phyloP scores from a whole-genome alignment of 352 stramenopile genomes.

The Lagenidium sp. region DNA sequence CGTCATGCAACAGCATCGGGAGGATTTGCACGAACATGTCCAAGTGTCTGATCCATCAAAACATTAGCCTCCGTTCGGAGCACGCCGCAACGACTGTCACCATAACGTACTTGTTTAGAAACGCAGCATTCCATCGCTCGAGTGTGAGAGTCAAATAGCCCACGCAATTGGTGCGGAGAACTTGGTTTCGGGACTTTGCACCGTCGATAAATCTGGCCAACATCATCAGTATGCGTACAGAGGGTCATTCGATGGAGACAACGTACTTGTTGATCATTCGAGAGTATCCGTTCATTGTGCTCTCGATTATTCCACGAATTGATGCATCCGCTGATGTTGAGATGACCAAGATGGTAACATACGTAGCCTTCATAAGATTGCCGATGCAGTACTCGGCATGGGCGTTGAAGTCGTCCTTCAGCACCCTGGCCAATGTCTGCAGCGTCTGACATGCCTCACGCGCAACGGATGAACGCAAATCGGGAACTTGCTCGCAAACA shows the following conservation, averaged over 20 bases:
- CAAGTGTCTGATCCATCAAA: slow-evolving; percentile 23
- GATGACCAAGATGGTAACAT: slow-evolving; percentile 83
- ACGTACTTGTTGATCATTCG: slow-evolving; percentile 69
- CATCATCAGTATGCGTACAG: not conserved
- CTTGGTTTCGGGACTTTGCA: slow-evolving; percentile 62
- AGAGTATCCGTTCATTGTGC: slow-evolving; percentile 60
- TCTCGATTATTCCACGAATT: slow-evolving; percentile 68
- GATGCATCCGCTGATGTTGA: slow-evolving; percentile 64
- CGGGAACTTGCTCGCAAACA: slow-evolving; percentile 59
- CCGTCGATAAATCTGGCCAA: slow-evolving; percentile 59
- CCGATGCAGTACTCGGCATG: slow-evolving; percentile 68
- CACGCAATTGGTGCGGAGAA: slow-evolving; percentile 60
- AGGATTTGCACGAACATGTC: slow-evolving; percentile 53
- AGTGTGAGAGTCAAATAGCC: slow-evolving; percentile 71
- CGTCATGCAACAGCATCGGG: slow-evolving; percentile 52
- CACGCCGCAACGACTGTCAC: not conserved
- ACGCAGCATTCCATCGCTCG: slow-evolving; percentile 45
- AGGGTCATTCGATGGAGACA: not conserved
- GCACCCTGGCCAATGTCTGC: slow-evolving; percentile 37
- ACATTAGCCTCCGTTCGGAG: not conserved
- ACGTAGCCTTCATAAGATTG: slow-evolving; percentile 75
- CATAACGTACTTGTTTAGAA: slow-evolving; percentile 63
- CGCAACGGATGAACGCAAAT: slow-evolving; percentile 72
- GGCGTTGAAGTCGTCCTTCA: slow-evolving; percentile 66
- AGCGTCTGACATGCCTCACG: slow-evolving; percentile 71